Evolutionary conservation across 2,329 filamentous ascomycete species (phyloP), one percentile per base, ranked within the genome.

Genomic region (Drechslera avenae): DNA sequence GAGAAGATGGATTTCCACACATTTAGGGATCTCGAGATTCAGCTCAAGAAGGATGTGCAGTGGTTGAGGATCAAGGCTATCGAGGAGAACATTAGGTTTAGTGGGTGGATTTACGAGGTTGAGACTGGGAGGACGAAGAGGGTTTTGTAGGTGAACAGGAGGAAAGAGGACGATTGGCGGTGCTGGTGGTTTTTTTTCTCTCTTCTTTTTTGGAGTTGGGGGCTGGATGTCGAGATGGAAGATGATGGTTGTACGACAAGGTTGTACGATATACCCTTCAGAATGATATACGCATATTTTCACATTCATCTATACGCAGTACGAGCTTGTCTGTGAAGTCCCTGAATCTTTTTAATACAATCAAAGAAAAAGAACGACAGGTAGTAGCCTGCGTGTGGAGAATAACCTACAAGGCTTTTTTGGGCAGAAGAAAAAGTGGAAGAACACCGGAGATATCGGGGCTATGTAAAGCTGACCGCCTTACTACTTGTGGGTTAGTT

Each of bases 101-200:
- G 82, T 5, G 89, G 89, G 1, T 93, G 88, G 83, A 75, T 92
- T 2, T 92, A 91, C 74, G 86, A 91, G 63, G 87, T 92, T 34
- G 84, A 89, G 76, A 90, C 83, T 1, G 89, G 89, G 0, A 86
- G 78, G 70, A 79, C 81, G 40, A 79, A 75, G 56, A 76, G 73
- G 46, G 74, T 86, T 39, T 75, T 62, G n/a, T 57, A 51, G 21
- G 7, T n/a, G 14, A 3, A 7, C 7, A 7, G 7, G 19, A 21
- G 19, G 19, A 21, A 7, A 21, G 19, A 21, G 19, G 19, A 21
- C 19, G 19, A 7, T 4, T 4, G 19, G 19, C 7, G 4, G 19
- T 4, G 19, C 19, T 21, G 19, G 19, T 21, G 19, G 19, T 23
- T 23, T 23, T 23, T 23, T 23, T 23, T 23, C 5, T 23, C 21